Conservation (phyloP, 2,329 filamentous ascomycete genomes). For the Fusarium mexicanum region DNA sequence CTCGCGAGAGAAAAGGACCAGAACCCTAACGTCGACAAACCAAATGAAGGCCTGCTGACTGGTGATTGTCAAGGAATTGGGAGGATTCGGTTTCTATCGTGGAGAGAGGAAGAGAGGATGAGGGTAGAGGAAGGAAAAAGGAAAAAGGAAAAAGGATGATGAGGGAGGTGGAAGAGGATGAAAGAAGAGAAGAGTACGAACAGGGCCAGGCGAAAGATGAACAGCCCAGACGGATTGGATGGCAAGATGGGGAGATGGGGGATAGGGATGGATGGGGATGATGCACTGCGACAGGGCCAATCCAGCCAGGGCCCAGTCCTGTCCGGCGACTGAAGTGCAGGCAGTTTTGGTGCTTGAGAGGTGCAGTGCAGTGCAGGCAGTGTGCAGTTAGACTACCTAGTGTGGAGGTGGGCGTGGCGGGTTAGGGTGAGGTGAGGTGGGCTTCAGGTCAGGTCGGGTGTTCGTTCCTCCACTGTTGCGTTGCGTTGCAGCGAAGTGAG, state of each 20-base stretch:
- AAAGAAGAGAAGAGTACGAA: slow-evolving; percentile 32
- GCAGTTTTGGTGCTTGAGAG: not conserved
- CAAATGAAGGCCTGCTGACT: slow-evolving; percentile 46
- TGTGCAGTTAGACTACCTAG: slow-evolving; percentile 7
- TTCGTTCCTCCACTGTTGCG: slow-evolving; percentile 32
- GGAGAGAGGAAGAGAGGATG: slow-evolving; percentile 39
- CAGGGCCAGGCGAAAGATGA: slow-evolving; percentile 32
- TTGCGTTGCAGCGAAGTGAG: slow-evolving; percentile 3
- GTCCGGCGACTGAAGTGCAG: not conserved
- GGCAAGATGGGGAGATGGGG: slow-evolving; percentile 40
- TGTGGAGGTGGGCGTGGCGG: slow-evolving; percentile 43
- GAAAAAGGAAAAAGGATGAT: slow-evolving; percentile 37
- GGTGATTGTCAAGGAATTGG: slow-evolving; percentile 47
- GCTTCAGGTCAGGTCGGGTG: slow-evolving; percentile 24
- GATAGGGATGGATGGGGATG: slow-evolving; percentile 40
- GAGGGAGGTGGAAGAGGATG: slow-evolving; percentile 40
- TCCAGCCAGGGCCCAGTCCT: not conserved
- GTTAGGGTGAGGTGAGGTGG: not conserved
- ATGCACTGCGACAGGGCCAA: slow-evolving; percentile 22
- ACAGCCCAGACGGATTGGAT: slow-evolving; percentile 28
- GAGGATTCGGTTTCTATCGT: slow-evolving; percentile 51
- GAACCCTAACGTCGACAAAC: slow-evolving; percentile 47
- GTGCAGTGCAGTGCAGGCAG: slow-evolving; percentile 5
- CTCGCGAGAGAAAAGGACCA: slow-evolving; percentile 48
- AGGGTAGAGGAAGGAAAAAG: slow-evolving; percentile 29